Conservation (phyloP, 1,284 basidiomycete species). For the Leccinum griseonigrum region DNA sequence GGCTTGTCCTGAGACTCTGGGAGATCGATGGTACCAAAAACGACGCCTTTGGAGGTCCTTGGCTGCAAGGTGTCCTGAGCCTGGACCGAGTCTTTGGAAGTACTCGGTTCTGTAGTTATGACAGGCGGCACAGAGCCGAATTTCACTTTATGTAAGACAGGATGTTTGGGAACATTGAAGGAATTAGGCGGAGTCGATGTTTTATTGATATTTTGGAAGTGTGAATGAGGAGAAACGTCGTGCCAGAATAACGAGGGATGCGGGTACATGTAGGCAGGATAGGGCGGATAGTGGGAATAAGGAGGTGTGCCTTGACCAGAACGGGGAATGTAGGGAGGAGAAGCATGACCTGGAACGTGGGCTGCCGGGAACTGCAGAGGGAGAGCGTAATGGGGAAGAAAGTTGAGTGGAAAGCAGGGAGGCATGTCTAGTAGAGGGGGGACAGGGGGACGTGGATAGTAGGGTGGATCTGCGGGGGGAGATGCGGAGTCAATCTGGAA, state of each 20-base stretch:
- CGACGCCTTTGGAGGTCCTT: constrained; percentile 21
- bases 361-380: constrained; percentile 22
- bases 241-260: constrained; percentile 27
- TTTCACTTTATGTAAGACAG: constrained; percentile 13
- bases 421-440: constrained; percentile 27
- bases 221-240: constrained; percentile 13
- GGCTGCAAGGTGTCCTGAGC: constrained; percentile 10
- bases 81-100: constrained; percentile 6
- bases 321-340: constrained; percentile 26
- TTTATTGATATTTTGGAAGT: constrained; percentile 20
- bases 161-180: constrained; percentile 15
- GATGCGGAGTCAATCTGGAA: constrained; percentile 17
- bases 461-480: constrained; percentile 16
- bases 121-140: constrained; percentile 19
- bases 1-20: constrained; percentile 18
- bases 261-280: constrained; percentile 32
- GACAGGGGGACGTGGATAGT: constrained; percentile 14
- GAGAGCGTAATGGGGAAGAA: constrained; percentile 24
- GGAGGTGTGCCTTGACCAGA: constrained; percentile 33
- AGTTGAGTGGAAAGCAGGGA: constrained; percentile 17
- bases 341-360: constrained; percentile 28
- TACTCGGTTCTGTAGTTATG: constrained; percentile 15
- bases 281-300: constrained; percentile 33
- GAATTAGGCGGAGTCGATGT: constrained; percentile 8
- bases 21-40: constrained; percentile 53